Evolutionary conservation across 1,284 basidiomycete species (phyloP), one percentile per base, ranked within the genome.

Genomic region (Fomitopsis betulina): DNA sequence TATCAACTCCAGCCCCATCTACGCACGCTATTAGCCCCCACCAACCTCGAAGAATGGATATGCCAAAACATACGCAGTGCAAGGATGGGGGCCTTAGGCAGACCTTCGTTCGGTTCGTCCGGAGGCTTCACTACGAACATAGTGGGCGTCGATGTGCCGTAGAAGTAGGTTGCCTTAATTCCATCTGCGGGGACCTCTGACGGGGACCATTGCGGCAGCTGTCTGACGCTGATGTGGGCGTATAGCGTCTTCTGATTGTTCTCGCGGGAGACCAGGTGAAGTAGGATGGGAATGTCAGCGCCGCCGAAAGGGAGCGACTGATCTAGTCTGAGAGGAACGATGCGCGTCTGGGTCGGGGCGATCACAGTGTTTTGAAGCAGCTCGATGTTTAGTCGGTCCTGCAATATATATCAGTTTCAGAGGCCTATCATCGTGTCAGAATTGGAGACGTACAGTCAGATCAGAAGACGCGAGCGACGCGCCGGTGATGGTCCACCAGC

Each of bases 1-100:
- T 79, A 59, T 91, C 86, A 7, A 90, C 87, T 0, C 91, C 92
- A 2, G 91, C 91, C 5, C 92, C 92, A 67, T 94, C 92, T 87
- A 51, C 33, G 21, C 9, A 30, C 8, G n/a, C 23, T 17, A 15
- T 17, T 7, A 40, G 21, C 6, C 1, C 17, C 13, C 3, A 30
- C 15, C 23, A 21, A 38, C 19, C 17, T 21, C 27, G 27, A 52
- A 19, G 25, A 1, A 7, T 30, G 17, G 6, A 27, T 2, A 1
- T 2, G 21, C n/a, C n/a, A 25, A 5, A n/a, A 78, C 84, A 63
- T 62, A 91, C 89, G 89, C 37, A 93, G 73, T 1, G 86, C 87
- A 30, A 94, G 68, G n/a, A 93, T 77, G 0, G 87, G 84, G 12
- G 83, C 76, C 56, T 68, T 56, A 52, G 66, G 63, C 38, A 52